Evolutionary conservation across 2,329 filamentous ascomycete species (phyloP).

Genomic region (Paraphaeosphaeria minitans): DNA sequence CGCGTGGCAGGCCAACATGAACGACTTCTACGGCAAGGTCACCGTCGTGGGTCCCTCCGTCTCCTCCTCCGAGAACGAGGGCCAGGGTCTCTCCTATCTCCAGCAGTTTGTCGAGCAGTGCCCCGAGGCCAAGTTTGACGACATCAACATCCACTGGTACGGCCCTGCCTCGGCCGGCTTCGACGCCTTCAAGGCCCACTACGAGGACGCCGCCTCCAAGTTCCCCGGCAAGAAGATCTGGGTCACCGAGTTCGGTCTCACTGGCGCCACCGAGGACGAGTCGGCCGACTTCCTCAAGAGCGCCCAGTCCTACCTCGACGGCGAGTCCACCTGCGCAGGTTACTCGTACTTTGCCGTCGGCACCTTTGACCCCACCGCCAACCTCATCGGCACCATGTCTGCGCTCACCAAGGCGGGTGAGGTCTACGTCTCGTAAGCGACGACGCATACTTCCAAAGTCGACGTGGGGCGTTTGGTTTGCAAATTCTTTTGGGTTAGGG

Average conservation of each 20-base stretch:
- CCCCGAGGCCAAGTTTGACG: constrained; percentile 42
- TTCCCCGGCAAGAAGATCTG: constrained; percentile 40
- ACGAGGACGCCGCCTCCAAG: constrained; percentile 36
- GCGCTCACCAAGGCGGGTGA: constrained; percentile 11
- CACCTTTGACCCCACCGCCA: constrained; percentile 10
- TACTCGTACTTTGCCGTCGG: constrained; percentile 49
- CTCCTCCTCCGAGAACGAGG: constrained; percentile 28
- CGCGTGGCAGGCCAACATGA: constrained; percentile 40
- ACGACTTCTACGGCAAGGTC: constrained; percentile 33
- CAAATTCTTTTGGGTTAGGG: not conserved
- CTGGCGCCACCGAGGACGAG: constrained; percentile 37
- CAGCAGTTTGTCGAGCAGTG: constrained; percentile 38
- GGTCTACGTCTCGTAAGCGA: constrained; percentile 10
- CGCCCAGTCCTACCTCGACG: constrained; percentile 42
- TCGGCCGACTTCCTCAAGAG: constrained; percentile 42
- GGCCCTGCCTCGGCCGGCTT: constrained; percentile 38
- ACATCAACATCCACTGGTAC: constrained; percentile 49
- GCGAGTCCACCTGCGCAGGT: constrained; percentile 33
- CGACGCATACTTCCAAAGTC: constrained; percentile 3
- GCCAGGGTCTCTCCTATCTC: constrained; percentile 42
- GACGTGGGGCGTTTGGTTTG: constrained; percentile 3
- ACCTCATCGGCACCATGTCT: constrained; percentile 12
- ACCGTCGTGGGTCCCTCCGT: constrained; percentile 44
- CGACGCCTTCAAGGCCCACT: constrained; percentile 48
- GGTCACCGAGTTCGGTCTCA: constrained; percentile 48